Base-by-base conservation (phyloP, 2,329 filamentous ascomycete species). In the Magnaporthiopsis poae region DNA sequence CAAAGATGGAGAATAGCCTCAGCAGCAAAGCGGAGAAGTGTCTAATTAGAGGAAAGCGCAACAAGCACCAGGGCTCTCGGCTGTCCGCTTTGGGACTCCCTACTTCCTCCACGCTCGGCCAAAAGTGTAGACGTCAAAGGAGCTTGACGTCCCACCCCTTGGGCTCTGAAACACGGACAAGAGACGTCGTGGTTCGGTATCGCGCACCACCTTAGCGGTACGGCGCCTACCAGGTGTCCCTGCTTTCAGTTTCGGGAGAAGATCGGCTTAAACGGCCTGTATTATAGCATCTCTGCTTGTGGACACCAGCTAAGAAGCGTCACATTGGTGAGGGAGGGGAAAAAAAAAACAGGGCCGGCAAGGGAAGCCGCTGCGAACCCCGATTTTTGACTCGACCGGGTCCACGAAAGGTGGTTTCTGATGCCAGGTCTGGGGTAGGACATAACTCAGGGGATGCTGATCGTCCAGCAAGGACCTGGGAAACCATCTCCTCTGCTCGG, bases 311-410 rank as follows among this genome's bases (percentile, higher is more conserved):
- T 39, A 13, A n/a, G 33, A 3, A 36, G 60, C 27, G 29, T 61
- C 25, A 27, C 60, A 61, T 61, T 61, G 60, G 60, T 56, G 62
- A 64, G 62, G 21, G 36, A 56, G 27, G 27, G 27, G 27, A 36
- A 27, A 29, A 63, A n/a, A 64, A 64, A 64, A 64, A 52, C 27
- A 64, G 62, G 62, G 36, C 39, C 29, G 36, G 62, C 52, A 12
- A 64, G 27, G 27, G 46, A 56, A 56, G 18, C 46, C 46, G 46
- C 46, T 25, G 18, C 46, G 18, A 21, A 25, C 46, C 46, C 46
- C 46, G 46, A 31, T 31, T 56, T n/a, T 56, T 52, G 46, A 52
- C 18, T 52, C 46, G 46, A 7, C 18, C 46, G 27, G 46, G 46
- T 21, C 46, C 46, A 52, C 46, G 46, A n/a, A 7, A 56, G n/a